These are phyloP conservation scores for Hymenoscyphus infarciens DNA, from an alignment of 2,329 filamentous ascomycete genomes.

Conservation along the genomic window DNA sequence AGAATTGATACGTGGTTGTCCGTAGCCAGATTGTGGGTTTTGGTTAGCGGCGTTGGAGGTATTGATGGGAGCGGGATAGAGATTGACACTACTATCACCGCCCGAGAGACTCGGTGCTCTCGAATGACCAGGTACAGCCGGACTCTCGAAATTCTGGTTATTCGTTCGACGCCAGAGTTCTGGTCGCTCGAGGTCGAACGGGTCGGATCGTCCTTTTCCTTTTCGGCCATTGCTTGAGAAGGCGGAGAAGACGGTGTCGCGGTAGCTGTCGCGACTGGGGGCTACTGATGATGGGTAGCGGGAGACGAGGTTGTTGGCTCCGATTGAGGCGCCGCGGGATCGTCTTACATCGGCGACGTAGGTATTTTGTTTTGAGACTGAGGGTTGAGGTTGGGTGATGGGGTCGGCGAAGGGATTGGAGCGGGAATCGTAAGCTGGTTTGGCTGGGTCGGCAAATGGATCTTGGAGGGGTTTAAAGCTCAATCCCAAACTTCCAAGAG, in stretches of 20 bases:
- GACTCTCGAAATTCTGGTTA: constrained; percentile 2
- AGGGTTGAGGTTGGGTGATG: constrained; percentile 26
- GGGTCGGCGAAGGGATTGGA: constrained; percentile 25
- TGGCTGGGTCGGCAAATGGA: constrained; percentile 29
- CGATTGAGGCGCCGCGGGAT: constrained; percentile 47
- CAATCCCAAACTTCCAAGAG: constrained; percentile 28
- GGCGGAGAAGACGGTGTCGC: constrained; percentile 41
- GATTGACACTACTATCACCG: constrained; percentile 3
- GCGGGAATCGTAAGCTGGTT: constrained; percentile 4
- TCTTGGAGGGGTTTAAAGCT: constrained; percentile 27
- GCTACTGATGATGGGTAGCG: constrained; percentile 32
- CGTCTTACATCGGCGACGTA: constrained; percentile 48
- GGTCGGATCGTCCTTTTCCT: constrained; percentile 60
- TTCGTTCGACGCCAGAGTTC: constrained; percentile 39
- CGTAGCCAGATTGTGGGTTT: neutral
- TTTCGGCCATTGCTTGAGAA: constrained; percentile 42
- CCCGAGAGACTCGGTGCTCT: constrained; percentile 11
- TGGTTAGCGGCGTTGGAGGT: constrained; percentile 5
- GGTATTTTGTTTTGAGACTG: constrained; percentile 36
- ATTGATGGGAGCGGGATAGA: constrained; percentile 11
- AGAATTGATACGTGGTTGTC: constrained; percentile 1
- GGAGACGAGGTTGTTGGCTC: constrained; percentile 29
- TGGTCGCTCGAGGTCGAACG: constrained; percentile 60
- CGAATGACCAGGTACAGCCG: constrained; percentile 2
- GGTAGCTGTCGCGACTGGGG: constrained; percentile 34